Evolutionary conservation across 2,329 filamentous ascomycete genomes (phyloP).

Genomic region (Akanthomyces uredinophilus): DNA sequence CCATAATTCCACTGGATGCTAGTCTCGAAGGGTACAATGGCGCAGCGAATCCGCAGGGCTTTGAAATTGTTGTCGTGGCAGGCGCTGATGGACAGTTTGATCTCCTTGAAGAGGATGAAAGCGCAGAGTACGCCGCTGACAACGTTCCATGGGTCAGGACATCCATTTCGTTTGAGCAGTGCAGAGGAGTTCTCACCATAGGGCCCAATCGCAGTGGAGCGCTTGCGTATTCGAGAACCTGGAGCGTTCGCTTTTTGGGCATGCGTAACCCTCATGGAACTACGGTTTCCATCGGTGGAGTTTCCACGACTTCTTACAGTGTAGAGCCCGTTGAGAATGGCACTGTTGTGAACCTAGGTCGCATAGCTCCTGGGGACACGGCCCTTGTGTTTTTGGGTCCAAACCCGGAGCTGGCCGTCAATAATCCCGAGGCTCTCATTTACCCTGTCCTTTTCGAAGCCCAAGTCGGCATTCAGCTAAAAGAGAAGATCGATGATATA

Average conservation of each 20-base stretch:
- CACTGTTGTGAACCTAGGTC: conserved; percentile 14
- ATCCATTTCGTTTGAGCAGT: conserved; percentile 15
- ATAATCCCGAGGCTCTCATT: conserved; percentile 16
- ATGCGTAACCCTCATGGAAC: not conserved
- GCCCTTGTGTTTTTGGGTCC: conserved; percentile 15
- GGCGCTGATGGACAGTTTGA: conserved; percentile 44
- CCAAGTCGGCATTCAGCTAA: conserved; percentile 16
- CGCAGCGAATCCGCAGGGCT: conserved; percentile 37
- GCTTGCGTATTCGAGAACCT: conserved; percentile 8
- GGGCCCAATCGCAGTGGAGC: conserved; percentile 3
- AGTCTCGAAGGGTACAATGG: conserved; percentile 40
- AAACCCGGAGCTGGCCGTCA: conserved; percentile 15
- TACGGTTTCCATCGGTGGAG: not conserved
- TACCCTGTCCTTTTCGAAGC: conserved; percentile 19
- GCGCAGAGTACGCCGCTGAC: not conserved
- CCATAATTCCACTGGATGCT: conserved; percentile 53
- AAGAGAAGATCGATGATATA: conserved; percentile 18
- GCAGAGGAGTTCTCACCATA: conserved; percentile 11
- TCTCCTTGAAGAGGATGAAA: conserved; percentile 42
- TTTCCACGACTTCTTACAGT: not conserved
- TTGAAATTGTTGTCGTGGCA: conserved; percentile 46
- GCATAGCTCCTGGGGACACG: conserved; percentile 12
- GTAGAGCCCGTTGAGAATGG: conserved; percentile 6
- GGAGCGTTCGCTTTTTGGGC: conserved; percentile 14
- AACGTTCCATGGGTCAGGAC: conserved; percentile 5